phyloP scores from a whole-genome alignment of 257 asterid species.

The Plantago elongata region DNA sequence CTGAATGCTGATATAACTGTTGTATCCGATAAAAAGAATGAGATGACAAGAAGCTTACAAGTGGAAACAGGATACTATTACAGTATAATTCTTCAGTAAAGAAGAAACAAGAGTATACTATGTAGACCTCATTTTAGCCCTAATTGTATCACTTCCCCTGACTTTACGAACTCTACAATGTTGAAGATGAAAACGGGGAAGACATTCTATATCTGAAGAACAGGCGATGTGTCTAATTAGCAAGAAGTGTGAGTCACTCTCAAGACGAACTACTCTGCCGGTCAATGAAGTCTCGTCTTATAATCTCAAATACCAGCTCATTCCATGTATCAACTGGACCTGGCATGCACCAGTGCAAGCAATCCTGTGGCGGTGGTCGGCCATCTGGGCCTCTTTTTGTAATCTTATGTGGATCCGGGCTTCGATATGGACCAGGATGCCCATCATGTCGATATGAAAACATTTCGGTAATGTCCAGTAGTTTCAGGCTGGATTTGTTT shows the following conservation, averaged over 20 bases:
- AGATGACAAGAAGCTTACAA: conserved; percentile 17
- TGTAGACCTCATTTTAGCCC: conserved; percentile 18
- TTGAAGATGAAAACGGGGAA: neutral
- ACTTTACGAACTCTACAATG: conserved; percentile 4
- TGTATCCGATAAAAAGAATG: conserved; percentile 7
- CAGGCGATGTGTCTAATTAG: neutral
- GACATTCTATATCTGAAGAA: neutral
- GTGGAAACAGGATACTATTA: conserved; percentile 14
- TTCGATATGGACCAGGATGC: conserved; percentile 93
- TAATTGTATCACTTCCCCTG: conserved; percentile 17
- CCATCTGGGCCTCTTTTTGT: conserved; percentile 88
- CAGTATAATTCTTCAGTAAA: conserved; percentile 20
- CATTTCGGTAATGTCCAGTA: conserved; percentile 77
- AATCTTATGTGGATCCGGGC: conserved; percentile 78
- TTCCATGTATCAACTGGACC: conserved; percentile 99
- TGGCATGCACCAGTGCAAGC: conserved; percentile 99
- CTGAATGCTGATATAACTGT: neutral
- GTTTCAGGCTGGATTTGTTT: conserved; percentile 53
- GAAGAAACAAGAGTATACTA: conserved; percentile 15
- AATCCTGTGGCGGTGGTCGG: conserved; percentile 94
- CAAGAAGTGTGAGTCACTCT: conserved; percentile 11
- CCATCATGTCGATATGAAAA: conserved; percentile 85
- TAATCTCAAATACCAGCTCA: conserved; percentile 64
- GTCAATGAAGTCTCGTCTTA: conserved; percentile 49
- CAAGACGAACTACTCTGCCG: conserved; percentile 19